Evolutionary conservation across 768 basidiomycete species (phyloP).

Genomic region (Lactarius sanguifluus): DNA sequence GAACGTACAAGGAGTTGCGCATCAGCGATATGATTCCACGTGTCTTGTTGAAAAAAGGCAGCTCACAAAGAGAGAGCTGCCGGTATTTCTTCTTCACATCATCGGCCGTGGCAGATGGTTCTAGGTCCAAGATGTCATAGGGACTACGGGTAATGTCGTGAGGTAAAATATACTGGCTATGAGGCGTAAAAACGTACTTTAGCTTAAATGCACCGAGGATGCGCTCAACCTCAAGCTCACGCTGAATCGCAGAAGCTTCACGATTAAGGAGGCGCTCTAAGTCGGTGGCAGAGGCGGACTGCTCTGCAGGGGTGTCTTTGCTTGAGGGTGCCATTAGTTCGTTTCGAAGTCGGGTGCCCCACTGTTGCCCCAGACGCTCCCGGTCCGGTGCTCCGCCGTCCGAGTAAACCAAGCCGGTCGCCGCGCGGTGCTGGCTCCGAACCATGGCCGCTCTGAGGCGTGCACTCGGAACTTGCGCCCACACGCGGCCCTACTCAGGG

Average conservation of each 20-base stretch:
- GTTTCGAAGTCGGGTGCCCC: not conserved
- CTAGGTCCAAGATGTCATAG: conserved; percentile 90
- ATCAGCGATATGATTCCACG: conserved; percentile 27
- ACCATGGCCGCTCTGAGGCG: conserved; percentile 1
- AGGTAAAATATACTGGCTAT: not conserved
- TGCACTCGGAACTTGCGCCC: not conserved
- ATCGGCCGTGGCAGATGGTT: conserved; percentile 64
- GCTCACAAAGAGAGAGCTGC: conserved; percentile 80
- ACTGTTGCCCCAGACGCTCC: not conserved
- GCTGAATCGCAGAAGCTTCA: conserved; percentile 82
- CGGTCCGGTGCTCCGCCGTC: not conserved
- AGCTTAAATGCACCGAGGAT: conserved; percentile 95
- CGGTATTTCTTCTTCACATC: conserved; percentile 90
- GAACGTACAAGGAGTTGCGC: conserved; percentile 42
- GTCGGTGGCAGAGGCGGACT: conserved; percentile 41
- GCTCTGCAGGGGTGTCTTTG: conserved; percentile 10
- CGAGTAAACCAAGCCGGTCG: not conserved
- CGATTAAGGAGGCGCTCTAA: conserved; percentile 78
- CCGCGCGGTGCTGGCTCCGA: not conserved
- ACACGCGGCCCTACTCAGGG: not conserved
- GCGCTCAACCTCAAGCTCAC: conserved; percentile 87
- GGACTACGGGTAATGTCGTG: conserved; percentile 53
- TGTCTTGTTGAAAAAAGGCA: conserved; percentile 11
- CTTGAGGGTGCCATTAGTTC: conserved; percentile 11
- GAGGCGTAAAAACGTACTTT: conserved; percentile 57